Conservation (phyloP, 2,329 filamentous ascomycete species). For the Lachnellula cervina region DNA sequence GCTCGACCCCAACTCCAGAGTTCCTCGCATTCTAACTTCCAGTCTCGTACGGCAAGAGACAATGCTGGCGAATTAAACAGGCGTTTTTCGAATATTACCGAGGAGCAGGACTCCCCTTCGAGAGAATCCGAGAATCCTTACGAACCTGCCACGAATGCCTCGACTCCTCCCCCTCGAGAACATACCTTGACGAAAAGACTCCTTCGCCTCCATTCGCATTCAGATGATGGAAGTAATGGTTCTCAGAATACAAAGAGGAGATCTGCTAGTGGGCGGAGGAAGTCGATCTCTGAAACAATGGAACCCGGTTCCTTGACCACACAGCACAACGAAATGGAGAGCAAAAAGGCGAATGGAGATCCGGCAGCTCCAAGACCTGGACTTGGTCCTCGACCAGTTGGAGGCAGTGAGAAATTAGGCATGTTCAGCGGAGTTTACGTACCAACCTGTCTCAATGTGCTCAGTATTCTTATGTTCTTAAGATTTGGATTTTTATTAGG, state of each 20-base stretch:
- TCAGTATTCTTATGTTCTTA: slow-evolving; percentile 90
- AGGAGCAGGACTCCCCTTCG: slow-evolving; percentile 3
- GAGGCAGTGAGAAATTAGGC: slow-evolving; percentile 59
- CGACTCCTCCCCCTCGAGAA: slow-evolving; percentile 22
- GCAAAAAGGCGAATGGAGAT: slow-evolving; percentile 29
- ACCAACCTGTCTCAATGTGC: slow-evolving; percentile 80
- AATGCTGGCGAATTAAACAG: slow-evolving; percentile 40
- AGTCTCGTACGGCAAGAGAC: slow-evolving; percentile 40
- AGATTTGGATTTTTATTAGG: slow-evolving; percentile 82
- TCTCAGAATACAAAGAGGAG: slow-evolving; percentile 4
- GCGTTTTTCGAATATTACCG: slow-evolving; percentile 27
- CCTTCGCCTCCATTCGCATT: slow-evolving; percentile 13
- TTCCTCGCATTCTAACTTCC: slow-evolving; percentile 37
- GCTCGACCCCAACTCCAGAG: slow-evolving; percentile 3
- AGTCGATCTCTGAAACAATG: neutral
- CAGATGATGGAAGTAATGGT: slow-evolving; percentile 8
- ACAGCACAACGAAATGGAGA: slow-evolving; percentile 24
- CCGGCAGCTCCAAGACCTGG: slow-evolving; percentile 33
- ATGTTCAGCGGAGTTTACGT: slow-evolving; percentile 78
- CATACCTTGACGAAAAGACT: slow-evolving; percentile 23
- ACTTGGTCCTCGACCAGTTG: slow-evolving; percentile 36
- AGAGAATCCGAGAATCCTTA: slow-evolving; percentile 20
- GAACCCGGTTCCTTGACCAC: slow-evolving; percentile 20
- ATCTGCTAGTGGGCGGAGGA: slow-evolving; percentile 11
- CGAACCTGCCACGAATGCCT: slow-evolving; percentile 22